phyloP scores from a whole-genome alignment of 2,329 filamentous ascomycete species.

The Paradendryphiella salina region DNA sequence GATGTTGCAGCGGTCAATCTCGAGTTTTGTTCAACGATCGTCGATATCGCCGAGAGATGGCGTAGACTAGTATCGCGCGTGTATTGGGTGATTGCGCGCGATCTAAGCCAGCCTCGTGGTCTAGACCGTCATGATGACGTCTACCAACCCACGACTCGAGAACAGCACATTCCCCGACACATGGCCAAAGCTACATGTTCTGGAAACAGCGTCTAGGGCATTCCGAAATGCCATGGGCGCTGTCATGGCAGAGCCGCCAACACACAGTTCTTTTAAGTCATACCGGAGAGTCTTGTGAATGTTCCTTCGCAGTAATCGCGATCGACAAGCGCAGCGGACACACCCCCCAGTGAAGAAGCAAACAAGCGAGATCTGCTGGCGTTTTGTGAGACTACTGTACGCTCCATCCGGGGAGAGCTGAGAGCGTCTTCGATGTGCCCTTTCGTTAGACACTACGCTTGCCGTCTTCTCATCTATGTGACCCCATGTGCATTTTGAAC shows the following conservation, averaged over 20 bases:
- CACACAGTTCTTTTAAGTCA: background rate
- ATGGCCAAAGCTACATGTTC: background rate
- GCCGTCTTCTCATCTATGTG: background rate
- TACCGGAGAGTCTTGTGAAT: background rate
- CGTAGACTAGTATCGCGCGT: background rate
- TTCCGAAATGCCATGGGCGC: slow-evolving; percentile 7
- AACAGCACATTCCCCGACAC: background rate
- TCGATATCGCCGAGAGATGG: background rate
- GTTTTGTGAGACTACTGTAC: background rate
- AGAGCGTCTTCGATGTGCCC: background rate
- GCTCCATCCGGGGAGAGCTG: background rate
- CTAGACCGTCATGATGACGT: slow-evolving; percentile 7
- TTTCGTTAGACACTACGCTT: background rate
- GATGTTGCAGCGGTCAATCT: too few relatives aligned
- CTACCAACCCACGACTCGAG: background rate
- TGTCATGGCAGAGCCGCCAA: slow-evolving; percentile 3
- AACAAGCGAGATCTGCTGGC: background rate
- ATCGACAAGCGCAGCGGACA: background rate
- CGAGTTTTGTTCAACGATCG: too few relatives aligned
- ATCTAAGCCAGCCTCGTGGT: background rate
- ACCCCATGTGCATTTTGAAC: background rate
- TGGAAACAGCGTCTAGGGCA: background rate
- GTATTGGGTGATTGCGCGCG: background rate
- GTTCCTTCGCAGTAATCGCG: background rate
- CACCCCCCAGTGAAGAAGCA: background rate